Conservation (phyloP, 2,329 filamentous ascomycete species). For the Fusarium oligoseptatum region DNA sequence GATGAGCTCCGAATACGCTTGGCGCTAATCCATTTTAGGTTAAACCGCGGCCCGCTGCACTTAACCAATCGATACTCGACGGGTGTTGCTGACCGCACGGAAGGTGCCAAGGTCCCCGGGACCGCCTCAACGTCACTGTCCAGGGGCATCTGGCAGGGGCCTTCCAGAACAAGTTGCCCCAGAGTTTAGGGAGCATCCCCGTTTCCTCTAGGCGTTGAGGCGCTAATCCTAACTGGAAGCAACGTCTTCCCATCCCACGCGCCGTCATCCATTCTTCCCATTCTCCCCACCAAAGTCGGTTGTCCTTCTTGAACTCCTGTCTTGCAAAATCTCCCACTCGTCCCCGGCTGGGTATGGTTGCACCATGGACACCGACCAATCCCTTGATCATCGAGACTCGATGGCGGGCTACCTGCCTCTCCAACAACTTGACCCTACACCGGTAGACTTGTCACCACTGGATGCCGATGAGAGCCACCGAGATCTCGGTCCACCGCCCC, state of each 20-base stretch:
- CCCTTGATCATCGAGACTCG: constrained; percentile 41
- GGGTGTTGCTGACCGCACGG: constrained; percentile 40
- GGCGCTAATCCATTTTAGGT: constrained; percentile 5
- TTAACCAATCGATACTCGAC: constrained; percentile 36
- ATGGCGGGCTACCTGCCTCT: constrained; percentile 69
- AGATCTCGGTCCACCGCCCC: constrained; percentile 55
- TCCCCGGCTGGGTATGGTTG: constrained; percentile 21
- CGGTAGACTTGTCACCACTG: constrained; percentile 72
- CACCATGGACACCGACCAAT: constrained; percentile 44
- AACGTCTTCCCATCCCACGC: constrained; percentile 27
- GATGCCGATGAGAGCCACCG: constrained; percentile 55
- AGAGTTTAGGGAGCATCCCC: constrained; percentile 32
- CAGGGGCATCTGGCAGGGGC: constrained; percentile 31
- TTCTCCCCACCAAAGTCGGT: constrained; percentile 31
- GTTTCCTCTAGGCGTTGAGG: constrained; percentile 40
- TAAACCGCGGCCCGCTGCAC: not conserved
- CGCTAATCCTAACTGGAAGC: constrained; percentile 44
- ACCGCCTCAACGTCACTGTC: constrained; percentile 43
- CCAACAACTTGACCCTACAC: constrained; percentile 84
- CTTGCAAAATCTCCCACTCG: constrained; percentile 4
- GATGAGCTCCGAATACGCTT: not conserved
- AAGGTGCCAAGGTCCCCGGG: constrained; percentile 7
- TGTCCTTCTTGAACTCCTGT: constrained; percentile 4
- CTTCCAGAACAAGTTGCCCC: constrained; percentile 40
- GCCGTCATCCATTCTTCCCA: constrained; percentile 30